Evolutionary conservation across 2,329 filamentous ascomycete genomes (phyloP), one percentile per base, ranked within the genome.

Genomic region (Thermoascus crustaceus): DNA sequence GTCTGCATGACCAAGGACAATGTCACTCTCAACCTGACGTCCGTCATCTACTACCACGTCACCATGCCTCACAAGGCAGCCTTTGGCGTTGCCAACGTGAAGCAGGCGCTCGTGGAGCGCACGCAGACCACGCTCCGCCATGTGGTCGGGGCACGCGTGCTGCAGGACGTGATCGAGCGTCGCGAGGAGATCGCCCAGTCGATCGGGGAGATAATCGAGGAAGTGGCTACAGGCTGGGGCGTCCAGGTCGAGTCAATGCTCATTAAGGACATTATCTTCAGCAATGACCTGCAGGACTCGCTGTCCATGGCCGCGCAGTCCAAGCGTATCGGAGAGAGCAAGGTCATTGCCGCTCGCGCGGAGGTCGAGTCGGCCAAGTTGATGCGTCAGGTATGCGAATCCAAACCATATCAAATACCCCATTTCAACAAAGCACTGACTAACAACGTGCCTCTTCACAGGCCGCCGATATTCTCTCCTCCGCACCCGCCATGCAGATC

Each of bases 1-100:
- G 79, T 89, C 43, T 96, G 91, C 73, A 98, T 98, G 88, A 98
- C 91, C 61, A 96, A 96, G 70, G 91, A 98, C 72, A 98, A 98
- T 54, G 91, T 96, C 45, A 94, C 85, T 30, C 73, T 98, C 26
- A 81, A 88, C 52, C 73, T 98, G 48, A 96, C 88, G 31, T 94
- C 85, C 4, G 91, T 98, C 58, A 95, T 98, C 67, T 98, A 98
- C 75, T 98, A 98, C 71, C 88, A 94, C 72, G 89, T 98, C 55
- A 84, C 82, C 37, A 83, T 84, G 18, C 91, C 91, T 1, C 89
- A 96, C 75, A 95, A 94, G 68, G 87, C 89, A 40, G 89, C 91
- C 41, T 98, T 96, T 58, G 91, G 91, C 48, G 95, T 98, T 60
- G 74, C 82, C 65, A 91, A 96, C 61, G 83, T 98, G 42, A 83